Evolutionary conservation across 2,329 filamentous ascomycete genomes (phyloP).

Genomic region (Exophiala sp.): DNA sequence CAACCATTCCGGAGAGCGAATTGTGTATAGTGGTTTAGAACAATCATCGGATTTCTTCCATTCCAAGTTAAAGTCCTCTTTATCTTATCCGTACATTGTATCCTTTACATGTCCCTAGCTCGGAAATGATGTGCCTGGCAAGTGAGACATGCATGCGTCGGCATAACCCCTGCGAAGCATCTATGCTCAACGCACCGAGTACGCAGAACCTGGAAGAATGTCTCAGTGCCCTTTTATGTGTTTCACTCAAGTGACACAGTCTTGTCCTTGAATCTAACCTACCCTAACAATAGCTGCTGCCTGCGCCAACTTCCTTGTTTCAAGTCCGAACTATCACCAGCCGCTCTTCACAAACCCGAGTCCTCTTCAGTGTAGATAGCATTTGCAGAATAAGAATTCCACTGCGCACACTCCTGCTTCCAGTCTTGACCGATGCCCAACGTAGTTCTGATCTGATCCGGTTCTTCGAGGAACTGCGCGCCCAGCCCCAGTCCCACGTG

Average conservation of each 20-base stretch:
- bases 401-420: slow-evolving; percentile 33
- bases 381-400: slow-evolving; percentile 26
- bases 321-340: not conserved
- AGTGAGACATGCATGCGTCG: no score
- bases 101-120: not conserved
- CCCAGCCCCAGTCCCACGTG: slow-evolving; percentile 60
- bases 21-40: slow-evolving; percentile 29
- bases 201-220: no score
- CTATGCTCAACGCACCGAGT: no score
- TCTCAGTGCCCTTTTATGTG: not conserved
- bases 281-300: no score
- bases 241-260: no score
- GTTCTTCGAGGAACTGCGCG: slow-evolving; percentile 49
- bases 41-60: slow-evolving; percentile 14
- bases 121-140: no score
- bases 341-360: slow-evolving; percentile 27
- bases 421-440: slow-evolving; percentile 34
- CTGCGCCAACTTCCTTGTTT: not conserved
- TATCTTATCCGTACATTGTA: not conserved
- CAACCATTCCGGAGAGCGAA: slow-evolving; percentile 4
- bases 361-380: slow-evolving; percentile 27
- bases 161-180: no score
- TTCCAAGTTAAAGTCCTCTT: not conserved
- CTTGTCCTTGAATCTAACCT: no score
- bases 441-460: slow-evolving; percentile 31